Base-by-base conservation (phyloP, 192 early-diverging fungal genomes). In the Backusella tarrabulga region DNA sequence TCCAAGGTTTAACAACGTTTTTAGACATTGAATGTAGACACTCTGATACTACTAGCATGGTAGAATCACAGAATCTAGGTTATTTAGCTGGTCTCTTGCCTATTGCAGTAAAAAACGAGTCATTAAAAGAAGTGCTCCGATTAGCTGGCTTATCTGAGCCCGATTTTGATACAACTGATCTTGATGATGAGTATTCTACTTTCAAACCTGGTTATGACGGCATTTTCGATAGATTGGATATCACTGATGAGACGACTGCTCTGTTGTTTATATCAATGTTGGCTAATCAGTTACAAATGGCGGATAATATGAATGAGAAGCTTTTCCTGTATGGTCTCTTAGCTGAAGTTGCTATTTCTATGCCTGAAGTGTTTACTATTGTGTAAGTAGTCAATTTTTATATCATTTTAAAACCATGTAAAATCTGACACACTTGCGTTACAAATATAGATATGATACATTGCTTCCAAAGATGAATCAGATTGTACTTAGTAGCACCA, bases 11-110 rank as follows among this genome's bases (percentile, higher is more conserved):
- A 66, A 86, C 86, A 46, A 85, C 88, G n/a, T 87, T 96, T 34
- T 85, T 98, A 5, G 92, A 92, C 71, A 89, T 95, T 68, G 88
- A 91, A 21, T 89, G 90, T 72, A 89, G 83, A 76, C 89, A 88
- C 71, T 35, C 40, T 29, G 34, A 74, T 9, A 32, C 41, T 7
- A 50, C 71, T 19, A 50, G 44, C 46, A 83, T 74, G 6, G 67
- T 68, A 7, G 81, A 79, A 34, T 60, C 82, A 40, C 68, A 81
- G 15, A 78, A 77, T 36, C 83, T 96, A 71, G 94, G 95, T 5
- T 97, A 94, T 79, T 76, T 98, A 35, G 88, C 94, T 29, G 92
- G 94, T 21, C 79, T 97, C 21, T 82, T 98, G 36, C 94, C 95
- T 2, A 88, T 91, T n/a, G 88, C 96, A 6, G 91, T 90, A 50